Conservation (phyloP, 805 yeast species). For the Ascoidea rubescens region DNA sequence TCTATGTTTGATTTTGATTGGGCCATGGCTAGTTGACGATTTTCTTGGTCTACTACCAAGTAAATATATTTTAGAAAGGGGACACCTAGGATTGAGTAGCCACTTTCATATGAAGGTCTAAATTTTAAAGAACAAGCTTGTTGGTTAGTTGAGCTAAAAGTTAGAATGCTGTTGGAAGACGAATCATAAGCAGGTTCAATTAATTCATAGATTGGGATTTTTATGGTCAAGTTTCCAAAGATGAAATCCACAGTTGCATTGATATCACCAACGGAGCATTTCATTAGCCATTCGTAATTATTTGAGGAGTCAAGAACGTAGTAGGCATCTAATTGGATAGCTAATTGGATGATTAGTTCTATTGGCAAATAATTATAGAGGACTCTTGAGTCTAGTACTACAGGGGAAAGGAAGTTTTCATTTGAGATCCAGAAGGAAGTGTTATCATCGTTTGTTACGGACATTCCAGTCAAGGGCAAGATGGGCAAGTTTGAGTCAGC, state of each 20-base stretch:
- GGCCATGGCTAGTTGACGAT: conserved; percentile 40
- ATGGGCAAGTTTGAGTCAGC: conserved; percentile 19
- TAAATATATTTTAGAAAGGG: conserved; percentile 39
- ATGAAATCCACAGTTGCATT: conserved; percentile 38
- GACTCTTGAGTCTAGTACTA: conserved; percentile 43
- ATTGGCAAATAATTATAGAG: conserved; percentile 38
- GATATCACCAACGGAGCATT: conserved; percentile 35
- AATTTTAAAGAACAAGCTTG: conserved; percentile 43
- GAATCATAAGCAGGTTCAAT: conserved; percentile 23
- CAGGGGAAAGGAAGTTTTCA: conserved; percentile 30
- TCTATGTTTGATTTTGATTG: conserved; percentile 20
- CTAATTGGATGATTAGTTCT: conserved; percentile 41
- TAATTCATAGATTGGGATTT: conserved; percentile 35
- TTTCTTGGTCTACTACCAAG: conserved; percentile 52
- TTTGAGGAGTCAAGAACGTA: conserved; percentile 24
- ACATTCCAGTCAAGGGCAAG: conserved; percentile 30
- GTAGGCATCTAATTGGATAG: conserved; percentile 57
- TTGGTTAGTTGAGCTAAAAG: conserved; percentile 38
- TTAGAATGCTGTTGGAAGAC: conserved; percentile 17
- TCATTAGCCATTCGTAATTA: conserved; percentile 43
- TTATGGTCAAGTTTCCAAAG: conserved; percentile 37
- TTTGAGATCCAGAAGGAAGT: conserved; percentile 20
- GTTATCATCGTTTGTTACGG: conserved; percentile 27
- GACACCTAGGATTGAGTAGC: conserved; percentile 43
- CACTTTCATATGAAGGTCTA: conserved; percentile 30